Evolutionary conservation across 371 early-diverging fungal genomes (phyloP).

Genomic region (Mortierella sp.): DNA sequence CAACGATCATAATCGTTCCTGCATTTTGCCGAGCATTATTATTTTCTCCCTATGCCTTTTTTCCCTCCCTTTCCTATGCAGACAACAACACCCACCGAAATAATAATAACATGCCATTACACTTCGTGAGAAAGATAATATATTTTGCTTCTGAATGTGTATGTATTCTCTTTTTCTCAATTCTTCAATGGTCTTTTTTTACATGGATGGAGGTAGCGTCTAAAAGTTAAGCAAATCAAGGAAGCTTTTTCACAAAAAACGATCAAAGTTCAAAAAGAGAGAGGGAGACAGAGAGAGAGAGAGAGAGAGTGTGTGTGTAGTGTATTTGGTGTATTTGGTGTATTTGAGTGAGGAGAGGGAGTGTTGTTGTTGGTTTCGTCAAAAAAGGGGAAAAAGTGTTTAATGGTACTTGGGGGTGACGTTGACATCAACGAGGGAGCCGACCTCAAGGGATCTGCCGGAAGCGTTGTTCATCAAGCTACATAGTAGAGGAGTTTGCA

Average conservation of each 20-base stretch:
- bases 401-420: slow-evolving; percentile 49
- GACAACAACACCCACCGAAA: background rate
- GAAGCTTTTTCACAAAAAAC: background rate
- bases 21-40: too few species aligned
- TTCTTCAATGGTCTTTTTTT: background rate
- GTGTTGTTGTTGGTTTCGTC: background rate
- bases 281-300: too few species aligned
- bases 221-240: background rate
- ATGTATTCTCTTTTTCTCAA: background rate
- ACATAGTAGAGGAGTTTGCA: background rate
- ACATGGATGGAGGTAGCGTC: background rate
- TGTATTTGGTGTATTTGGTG: background rate
- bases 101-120: background rate
- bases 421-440: slow-evolving; percentile 14
- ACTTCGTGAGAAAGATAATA: background rate
- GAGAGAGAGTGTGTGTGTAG: too few species aligned
- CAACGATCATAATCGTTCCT: too few species aligned
- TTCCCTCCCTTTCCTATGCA: too few species aligned
- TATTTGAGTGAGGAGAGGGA: slow-evolving; percentile 1
- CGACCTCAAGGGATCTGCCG: slow-evolving; percentile 29
- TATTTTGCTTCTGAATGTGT: background rate
- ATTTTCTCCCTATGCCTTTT: too few species aligned
- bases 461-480: slow-evolving; percentile 45
- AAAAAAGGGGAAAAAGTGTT: background rate
- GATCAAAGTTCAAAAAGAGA: background rate